These are phyloP conservation scores for Davidsoniella neocaledoniae DNA, from an alignment of 2,329 filamentous ascomycete species.

Conservation along the genomic window DNA sequence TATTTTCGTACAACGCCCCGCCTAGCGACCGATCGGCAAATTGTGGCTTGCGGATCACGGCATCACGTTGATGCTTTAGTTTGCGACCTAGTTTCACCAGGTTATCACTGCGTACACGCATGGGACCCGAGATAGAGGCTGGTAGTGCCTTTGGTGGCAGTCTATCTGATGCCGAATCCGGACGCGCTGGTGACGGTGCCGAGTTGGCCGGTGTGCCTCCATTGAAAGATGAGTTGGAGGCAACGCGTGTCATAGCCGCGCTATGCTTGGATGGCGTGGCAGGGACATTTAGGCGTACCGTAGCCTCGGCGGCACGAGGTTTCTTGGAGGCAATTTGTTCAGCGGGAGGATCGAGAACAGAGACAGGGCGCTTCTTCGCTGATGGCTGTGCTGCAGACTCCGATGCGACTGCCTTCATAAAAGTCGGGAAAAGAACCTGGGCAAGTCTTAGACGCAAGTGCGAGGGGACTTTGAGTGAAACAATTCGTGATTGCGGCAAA, in stretches of 20 bases:
- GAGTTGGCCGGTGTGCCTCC: conserved; percentile 7
- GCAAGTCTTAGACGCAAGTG: conserved; percentile 4
- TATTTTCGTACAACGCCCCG: conserved; percentile 16
- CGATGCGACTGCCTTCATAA: conserved; percentile 15
- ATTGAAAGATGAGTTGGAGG: conserved; percentile 8
- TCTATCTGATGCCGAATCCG: not conserved
- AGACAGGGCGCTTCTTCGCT: conserved; percentile 10
- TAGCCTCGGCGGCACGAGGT: conserved; percentile 5
- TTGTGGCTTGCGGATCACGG: conserved; percentile 18
- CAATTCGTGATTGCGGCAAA: not conserved
- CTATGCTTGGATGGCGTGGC: conserved; percentile 8
- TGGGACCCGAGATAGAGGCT: not conserved
- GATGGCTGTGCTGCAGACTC: not conserved
- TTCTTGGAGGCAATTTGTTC: conserved; percentile 12
- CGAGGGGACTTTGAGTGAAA: conserved; percentile 2
- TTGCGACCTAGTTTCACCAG: conserved; percentile 27
- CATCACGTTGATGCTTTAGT: conserved; percentile 39
- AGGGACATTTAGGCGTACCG: conserved; percentile 8
- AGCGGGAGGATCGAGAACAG: conserved; percentile 6
- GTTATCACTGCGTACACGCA: conserved; percentile 15
- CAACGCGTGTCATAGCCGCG: conserved; percentile 6
- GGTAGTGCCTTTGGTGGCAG: not conserved
- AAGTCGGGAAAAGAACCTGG: conserved; percentile 4
- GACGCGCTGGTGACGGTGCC: not conserved
- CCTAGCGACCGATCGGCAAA: conserved; percentile 15